Evolutionary conservation across 2,329 filamentous ascomycete species (phyloP), one percentile per base, ranked within the genome.

Genomic region (Lecanicillium sp.): DNA sequence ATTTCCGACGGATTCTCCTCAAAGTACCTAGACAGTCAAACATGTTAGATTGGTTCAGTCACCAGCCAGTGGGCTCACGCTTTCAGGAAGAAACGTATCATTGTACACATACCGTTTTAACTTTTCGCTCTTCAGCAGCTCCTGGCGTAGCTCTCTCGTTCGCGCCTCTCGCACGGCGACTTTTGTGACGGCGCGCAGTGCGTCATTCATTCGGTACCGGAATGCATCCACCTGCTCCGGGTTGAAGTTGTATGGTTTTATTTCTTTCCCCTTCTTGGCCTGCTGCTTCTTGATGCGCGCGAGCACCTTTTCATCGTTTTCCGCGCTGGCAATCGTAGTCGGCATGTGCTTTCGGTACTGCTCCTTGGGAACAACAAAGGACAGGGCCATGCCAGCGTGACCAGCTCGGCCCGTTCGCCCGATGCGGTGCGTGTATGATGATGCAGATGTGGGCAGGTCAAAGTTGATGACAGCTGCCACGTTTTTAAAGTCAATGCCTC

Each of bases 381-480:
- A 95, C n/a, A 98, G 73, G 0, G 92, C 88, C 75, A 95, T 97
- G 43, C 92, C 92, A 2, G 84, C 81, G 56, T 94, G 87, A 10
- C 89, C 90, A 2, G 89, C 92, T 44, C 92, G 79, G 2, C 87
- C 92, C 5, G 92, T 98, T 22, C 92, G 81, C 22, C 92, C 92
- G 52, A 98, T 94, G 39, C 92, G 82, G 63, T 98, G 92, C n/a
- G 86, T 94, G 61, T 98, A 98, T 8, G 87, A 94, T 57, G 87
- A 94, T 28, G 87, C 83, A 8, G 81, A 84, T 13, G 80, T 78
- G 1, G 92, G 92, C 13, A 98, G 80, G 60, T 98, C 92, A 59
- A 98, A 98, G 66, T 98, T 98, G 57, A 98, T 79, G 17, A 98
- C 89, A 46, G 86, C 88, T 3, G 87, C 81, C 39, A 98, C 89